phyloP scores from a whole-genome alignment of 805 yeast species.

The Monosporozyma unispora region DNA sequence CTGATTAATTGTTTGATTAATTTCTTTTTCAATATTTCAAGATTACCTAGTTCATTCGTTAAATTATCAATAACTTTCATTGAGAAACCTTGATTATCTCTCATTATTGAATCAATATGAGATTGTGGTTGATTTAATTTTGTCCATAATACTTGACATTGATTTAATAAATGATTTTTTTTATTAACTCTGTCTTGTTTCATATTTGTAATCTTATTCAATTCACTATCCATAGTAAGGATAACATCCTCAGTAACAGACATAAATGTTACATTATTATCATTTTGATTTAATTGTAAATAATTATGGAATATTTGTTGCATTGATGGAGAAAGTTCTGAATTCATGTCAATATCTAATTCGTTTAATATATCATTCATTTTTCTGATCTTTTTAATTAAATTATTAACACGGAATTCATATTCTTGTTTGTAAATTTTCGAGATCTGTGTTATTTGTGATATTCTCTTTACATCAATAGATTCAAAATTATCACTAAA shows the following conservation, averaged over 20 bases:
- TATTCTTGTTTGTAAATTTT: slow-evolving; percentile 14
- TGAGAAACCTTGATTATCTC: slow-evolving; percentile 39
- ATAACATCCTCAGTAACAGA: slow-evolving; percentile 2
- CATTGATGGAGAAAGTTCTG: neutral
- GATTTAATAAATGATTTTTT: slow-evolving; percentile 27
- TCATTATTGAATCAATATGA: slow-evolving; percentile 34
- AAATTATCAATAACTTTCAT: slow-evolving; percentile 41
- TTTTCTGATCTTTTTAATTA: slow-evolving; percentile 8
- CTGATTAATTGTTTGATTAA: slow-evolving; percentile 60
- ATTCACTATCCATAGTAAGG: slow-evolving; percentile 8
- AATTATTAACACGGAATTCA: slow-evolving; percentile 7
- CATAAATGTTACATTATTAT: neutral
- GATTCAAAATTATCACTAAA: slow-evolving; percentile 15
- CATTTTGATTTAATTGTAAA: neutral
- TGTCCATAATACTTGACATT: slow-evolving; percentile 47
- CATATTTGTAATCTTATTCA: slow-evolving; percentile 12
- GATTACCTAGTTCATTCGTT: slow-evolving; percentile 45
- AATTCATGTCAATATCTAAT: slow-evolving; percentile 6
- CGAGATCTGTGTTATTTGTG: slow-evolving; percentile 7
- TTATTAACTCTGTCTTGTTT: slow-evolving; percentile 31
- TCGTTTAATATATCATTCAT: slow-evolving; percentile 16
- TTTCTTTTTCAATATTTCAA: slow-evolving; percentile 51
- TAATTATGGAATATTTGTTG: neutral
- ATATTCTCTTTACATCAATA: slow-evolving; percentile 12
- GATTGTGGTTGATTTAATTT: slow-evolving; percentile 43